phyloP scores from a whole-genome alignment of 129 eudicot genomes.

The Flaveria sonorensis region DNA sequence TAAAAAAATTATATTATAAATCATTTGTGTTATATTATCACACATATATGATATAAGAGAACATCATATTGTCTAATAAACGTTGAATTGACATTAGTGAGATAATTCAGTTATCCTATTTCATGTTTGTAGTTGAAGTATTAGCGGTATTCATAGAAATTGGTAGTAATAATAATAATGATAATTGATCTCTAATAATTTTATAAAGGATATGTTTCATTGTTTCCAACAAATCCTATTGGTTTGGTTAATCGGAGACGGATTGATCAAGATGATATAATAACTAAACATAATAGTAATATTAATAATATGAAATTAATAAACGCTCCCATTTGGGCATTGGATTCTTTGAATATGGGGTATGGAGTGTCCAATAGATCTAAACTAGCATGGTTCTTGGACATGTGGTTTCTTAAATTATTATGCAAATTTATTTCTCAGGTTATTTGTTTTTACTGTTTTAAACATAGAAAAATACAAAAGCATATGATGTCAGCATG shows the following conservation, averaged over 20 bases:
- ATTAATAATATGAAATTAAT: not conserved
- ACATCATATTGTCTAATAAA: too few species aligned
- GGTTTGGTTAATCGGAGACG: not conserved
- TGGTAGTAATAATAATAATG: too few species aligned
- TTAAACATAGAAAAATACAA: slow-evolving; percentile 16
- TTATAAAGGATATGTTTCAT: not conserved
- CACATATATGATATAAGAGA: too few species aligned
- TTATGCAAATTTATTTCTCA: slow-evolving; percentile 16
- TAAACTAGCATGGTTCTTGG: slow-evolving; percentile 33
- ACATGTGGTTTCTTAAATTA: slow-evolving; percentile 12
- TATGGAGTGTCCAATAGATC: slow-evolving; percentile 30
- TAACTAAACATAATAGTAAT: not conserved
- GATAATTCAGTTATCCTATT: too few species aligned
- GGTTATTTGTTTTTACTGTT: slow-evolving; percentile 1
- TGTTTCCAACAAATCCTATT: not conserved
- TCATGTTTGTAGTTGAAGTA: too few species aligned
- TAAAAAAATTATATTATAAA: too few species aligned
- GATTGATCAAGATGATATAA: not conserved
- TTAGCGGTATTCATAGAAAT: too few species aligned
- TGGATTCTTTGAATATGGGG: slow-evolving; percentile 32
- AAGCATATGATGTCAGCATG: slow-evolving; percentile 5
- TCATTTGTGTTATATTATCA: too few species aligned
- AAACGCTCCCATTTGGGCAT: slow-evolving; percentile 21
- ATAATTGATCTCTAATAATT: not conserved
- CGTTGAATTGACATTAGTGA: too few species aligned